A percentile compares a stretch with the other conserved stretches of the same genome.
Evolutionary conservation across 1,284 basidiomycete species (phyloP).

Genomic region (Puccinia brachypodii): DNA sequence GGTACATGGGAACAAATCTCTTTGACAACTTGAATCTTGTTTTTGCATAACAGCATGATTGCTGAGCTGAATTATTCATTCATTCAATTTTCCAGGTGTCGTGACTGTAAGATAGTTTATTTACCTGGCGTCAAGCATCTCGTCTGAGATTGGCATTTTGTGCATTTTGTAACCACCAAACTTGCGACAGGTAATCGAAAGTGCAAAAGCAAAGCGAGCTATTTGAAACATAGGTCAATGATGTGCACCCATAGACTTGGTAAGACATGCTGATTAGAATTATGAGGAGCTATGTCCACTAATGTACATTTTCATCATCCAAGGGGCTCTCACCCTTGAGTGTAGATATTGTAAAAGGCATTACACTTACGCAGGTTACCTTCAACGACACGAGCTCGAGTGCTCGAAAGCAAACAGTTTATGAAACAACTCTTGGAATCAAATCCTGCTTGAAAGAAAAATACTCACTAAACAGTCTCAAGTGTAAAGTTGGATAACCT

Average conservation of each 20-base stretch:
- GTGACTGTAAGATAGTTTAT: slow-evolving; percentile 4
- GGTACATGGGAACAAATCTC: background rate
- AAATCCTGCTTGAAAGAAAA: too few relatives aligned
- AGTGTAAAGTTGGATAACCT: too few relatives aligned
- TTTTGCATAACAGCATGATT: background rate
- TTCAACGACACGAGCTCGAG: slow-evolving; percentile 28
- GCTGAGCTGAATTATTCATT: background rate
- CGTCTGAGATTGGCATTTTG: background rate
- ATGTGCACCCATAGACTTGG: slow-evolving; percentile 32
- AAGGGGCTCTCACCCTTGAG: slow-evolving; percentile 23
- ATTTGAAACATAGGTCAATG: slow-evolving; percentile 25
- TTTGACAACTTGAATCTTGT: background rate
- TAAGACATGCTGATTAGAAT: background rate
- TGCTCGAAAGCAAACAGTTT: background rate
- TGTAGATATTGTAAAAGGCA: slow-evolving; percentile 36
- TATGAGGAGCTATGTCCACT: background rate
- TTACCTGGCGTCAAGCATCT: background rate
- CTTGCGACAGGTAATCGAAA: slow-evolving; percentile 24
- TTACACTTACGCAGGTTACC: slow-evolving; percentile 29
- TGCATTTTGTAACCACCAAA: background rate
- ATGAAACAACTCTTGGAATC: background rate
- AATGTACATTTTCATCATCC: background rate
- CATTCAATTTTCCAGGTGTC: background rate
- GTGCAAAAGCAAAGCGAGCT: slow-evolving; percentile 40
- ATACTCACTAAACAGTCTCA: too few relatives aligned